phyloP scores from a whole-genome alignment of 208 protist species.

The Blechomonas ayalai region DNA sequence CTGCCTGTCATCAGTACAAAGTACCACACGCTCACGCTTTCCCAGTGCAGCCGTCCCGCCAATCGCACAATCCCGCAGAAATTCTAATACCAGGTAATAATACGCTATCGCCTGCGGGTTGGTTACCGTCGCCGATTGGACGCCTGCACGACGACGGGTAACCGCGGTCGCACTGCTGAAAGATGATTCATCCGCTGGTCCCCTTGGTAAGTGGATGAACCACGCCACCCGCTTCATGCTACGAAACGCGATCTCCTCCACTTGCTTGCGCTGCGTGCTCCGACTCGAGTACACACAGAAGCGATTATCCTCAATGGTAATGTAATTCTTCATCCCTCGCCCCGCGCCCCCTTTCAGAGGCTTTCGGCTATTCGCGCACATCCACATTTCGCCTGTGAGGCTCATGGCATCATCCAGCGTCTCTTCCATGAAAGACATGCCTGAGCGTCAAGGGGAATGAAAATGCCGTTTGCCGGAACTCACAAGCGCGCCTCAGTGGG shows the following conservation, averaged over 20 bases:
- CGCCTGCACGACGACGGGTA: background rate
- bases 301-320: slow-evolving; percentile 57
- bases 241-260: slow-evolving; percentile 62
- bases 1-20: slow-evolving; percentile 74
- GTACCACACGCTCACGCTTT: slow-evolving; percentile 66
- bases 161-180: background rate
- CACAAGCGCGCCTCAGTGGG: too few species aligned
- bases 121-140: background rate
- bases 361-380: slow-evolving; percentile 58
- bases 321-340: slow-evolving; percentile 60
- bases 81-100: slow-evolving; percentile 79
- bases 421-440: slow-evolving; percentile 17
- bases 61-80: slow-evolving; percentile 49
- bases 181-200: slow-evolving; percentile 3
- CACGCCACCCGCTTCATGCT: slow-evolving; percentile 71
- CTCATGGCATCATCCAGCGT: slow-evolving; percentile 43
- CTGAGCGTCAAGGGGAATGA: too few species aligned
- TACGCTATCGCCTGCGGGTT: slow-evolving; percentile 18
- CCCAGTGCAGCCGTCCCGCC: slow-evolving; percentile 13
- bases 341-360: slow-evolving; percentile 62
- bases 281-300: slow-evolving; percentile 63
- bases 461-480: too few species aligned
- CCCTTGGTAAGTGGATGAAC: slow-evolving; percentile 59
- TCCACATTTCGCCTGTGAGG: slow-evolving; percentile 71
- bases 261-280: slow-evolving; percentile 30